Evolutionary conservation across 148 eudicot genomes (phyloP).

Genomic region (Diospyros lotus): DNA sequence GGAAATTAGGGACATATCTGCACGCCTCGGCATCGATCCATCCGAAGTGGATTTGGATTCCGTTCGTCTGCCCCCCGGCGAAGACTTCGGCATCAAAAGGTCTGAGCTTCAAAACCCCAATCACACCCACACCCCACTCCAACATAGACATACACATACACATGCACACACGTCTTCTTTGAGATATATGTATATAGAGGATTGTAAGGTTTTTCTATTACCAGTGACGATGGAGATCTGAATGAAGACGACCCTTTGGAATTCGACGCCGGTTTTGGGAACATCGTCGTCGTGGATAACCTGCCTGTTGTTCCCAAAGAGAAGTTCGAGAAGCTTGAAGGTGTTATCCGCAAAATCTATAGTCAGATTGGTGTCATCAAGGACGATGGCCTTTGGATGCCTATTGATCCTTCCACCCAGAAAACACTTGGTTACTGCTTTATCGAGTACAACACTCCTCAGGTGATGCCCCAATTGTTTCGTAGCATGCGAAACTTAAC

Average conservation of each 20-base stretch:
- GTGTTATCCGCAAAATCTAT: constrained; percentile 68
- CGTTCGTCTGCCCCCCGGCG: constrained; percentile 51
- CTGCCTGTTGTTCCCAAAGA: constrained; percentile 72
- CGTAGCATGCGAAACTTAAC: not conserved
- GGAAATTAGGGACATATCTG: constrained; percentile 34
- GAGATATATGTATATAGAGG: not conserved
- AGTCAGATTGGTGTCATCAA: constrained; percentile 71
- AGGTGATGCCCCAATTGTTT: constrained; percentile 33
- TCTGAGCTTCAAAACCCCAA: constrained; percentile 11
- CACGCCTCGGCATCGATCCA: constrained; percentile 42
- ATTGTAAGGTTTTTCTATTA: not conserved
- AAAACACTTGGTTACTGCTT: constrained; percentile 81
- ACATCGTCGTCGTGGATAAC: constrained; percentile 74
- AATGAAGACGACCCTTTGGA: constrained; percentile 51
- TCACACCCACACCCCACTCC: not conserved
- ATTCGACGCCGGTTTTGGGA: constrained; percentile 58
- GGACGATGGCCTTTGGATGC: constrained; percentile 86
- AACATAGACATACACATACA: not conserved
- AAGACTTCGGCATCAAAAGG: constrained; percentile 65
- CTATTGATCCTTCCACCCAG: constrained; percentile 46
- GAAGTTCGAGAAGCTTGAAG: constrained; percentile 78
- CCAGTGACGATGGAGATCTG: constrained; percentile 61
- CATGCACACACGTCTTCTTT: too few species aligned
- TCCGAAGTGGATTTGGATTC: constrained; percentile 37
- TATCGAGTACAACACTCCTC: constrained; percentile 81